Evolutionary conservation across 2,329 filamentous ascomycete genomes (phyloP).

Genomic region (Paecilomyces sp.): DNA sequence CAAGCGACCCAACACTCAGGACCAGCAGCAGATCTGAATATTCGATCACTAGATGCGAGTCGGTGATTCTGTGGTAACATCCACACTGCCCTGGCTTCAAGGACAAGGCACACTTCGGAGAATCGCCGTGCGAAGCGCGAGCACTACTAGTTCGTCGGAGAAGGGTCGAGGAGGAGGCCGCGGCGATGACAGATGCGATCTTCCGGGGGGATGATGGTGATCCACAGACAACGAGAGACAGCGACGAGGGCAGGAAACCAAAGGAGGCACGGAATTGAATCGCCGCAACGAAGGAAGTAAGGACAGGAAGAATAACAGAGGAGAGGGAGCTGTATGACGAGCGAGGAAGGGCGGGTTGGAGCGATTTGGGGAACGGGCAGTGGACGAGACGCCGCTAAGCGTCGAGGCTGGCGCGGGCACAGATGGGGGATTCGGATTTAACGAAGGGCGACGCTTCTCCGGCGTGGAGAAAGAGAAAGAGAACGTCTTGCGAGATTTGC

Average conservation of each 20-base stretch:
- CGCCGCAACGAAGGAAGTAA: slow-evolving; percentile 4
- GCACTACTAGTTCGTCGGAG: background rate
- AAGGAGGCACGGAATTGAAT: slow-evolving; percentile 11
- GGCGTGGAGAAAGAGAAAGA: background rate
- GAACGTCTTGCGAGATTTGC: background rate
- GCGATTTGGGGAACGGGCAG: slow-evolving; percentile 11
- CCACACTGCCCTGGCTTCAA: background rate
- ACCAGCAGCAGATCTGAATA: background rate
- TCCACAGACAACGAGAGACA: background rate
- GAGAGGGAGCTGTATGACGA: background rate
- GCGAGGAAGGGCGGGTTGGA: background rate
- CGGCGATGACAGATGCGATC: background rate
- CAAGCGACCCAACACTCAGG: background rate
- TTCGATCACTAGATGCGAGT: background rate
- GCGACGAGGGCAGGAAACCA: slow-evolving; percentile 7
- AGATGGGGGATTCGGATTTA: background rate
- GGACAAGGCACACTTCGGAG: background rate
- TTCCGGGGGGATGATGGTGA: background rate
- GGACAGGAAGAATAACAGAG: slow-evolving; percentile 4
- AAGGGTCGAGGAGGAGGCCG: background rate
- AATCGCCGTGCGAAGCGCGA: background rate
- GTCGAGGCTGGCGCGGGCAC: slow-evolving; percentile 7
- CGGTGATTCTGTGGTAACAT: background rate
- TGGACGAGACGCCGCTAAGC: slow-evolving; percentile 6
- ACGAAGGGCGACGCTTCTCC: background rate